Evolutionary conservation across 169 alveolate species (phyloP).

Genomic region (Plasmodium ovale): DNA sequence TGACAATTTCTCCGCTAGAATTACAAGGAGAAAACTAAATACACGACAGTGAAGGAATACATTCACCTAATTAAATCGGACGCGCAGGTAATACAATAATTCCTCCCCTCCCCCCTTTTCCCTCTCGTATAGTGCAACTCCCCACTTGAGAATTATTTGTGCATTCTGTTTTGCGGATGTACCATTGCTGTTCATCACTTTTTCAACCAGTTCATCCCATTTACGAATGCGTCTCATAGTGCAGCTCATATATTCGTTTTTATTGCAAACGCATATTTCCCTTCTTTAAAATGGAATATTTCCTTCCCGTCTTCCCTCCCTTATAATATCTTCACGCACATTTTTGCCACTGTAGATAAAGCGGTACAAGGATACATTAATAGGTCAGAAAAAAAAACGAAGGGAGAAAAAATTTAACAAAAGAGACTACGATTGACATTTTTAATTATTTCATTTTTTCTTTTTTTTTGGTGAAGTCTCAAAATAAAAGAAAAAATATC

Average conservation of each 20-base stretch:
- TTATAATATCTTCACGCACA: too few relatives aligned
- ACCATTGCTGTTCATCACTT: too few relatives aligned
- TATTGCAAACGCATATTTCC: background rate
- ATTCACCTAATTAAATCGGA: conserved; percentile 46
- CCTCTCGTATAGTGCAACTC: too few relatives aligned
- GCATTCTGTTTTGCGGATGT: too few relatives aligned
- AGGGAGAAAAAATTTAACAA: conserved; percentile 50
- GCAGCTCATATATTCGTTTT: background rate
- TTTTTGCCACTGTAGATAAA: conserved; percentile 15
- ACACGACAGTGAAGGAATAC: conserved; percentile 29
- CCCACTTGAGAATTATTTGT: too few relatives aligned
- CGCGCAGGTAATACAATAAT: conserved; percentile 31
- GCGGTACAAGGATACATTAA: conserved; percentile 40
- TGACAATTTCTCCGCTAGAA: conserved; percentile 8
- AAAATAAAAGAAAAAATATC: background rate
- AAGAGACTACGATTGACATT: conserved; percentile 27
- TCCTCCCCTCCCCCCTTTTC: background rate
- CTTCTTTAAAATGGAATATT: too few relatives aligned
- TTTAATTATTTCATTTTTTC: background rate
- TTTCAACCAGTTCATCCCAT: too few relatives aligned
- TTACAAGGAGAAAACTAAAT: conserved; percentile 46
- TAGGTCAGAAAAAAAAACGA: conserved; percentile 40
- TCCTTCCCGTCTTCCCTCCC: too few relatives aligned
- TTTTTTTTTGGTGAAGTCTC: background rate
- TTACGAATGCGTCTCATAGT: too few relatives aligned